phyloP scores from a whole-genome alignment of 2,329 filamentous ascomycete species.

The Fonsecaea pedrosoi region DNA sequence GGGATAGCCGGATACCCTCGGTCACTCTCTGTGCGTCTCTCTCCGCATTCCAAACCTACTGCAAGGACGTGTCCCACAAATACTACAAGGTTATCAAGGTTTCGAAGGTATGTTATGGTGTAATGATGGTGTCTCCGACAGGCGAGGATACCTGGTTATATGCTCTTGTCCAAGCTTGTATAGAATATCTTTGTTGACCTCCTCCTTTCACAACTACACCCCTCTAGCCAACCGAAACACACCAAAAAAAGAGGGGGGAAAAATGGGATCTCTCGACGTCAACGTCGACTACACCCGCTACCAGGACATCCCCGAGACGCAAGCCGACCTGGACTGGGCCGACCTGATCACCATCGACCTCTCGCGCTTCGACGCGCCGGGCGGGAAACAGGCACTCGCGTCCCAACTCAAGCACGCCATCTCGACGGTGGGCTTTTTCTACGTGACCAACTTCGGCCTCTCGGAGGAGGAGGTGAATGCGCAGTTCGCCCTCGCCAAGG shows the following conservation, averaged over 20 bases:
- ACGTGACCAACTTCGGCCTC: slow-evolving; percentile 66
- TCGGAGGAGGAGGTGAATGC: slow-evolving; percentile 63
- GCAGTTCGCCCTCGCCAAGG: slow-evolving; percentile 65
- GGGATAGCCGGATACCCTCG: slow-evolving; percentile 3
- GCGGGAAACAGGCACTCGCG: slow-evolving; percentile 60
- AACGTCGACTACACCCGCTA: slow-evolving; percentile 45
- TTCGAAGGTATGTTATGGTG: too few species aligned
- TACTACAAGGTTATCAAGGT: neutral
- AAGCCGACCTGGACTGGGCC: slow-evolving; percentile 27
- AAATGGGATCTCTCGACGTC: slow-evolving; percentile 3
- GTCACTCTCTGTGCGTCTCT: neutral
- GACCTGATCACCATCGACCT: slow-evolving; percentile 48
- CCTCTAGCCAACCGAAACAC: too few species aligned
- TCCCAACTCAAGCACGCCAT: slow-evolving; percentile 51
- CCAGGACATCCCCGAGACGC: slow-evolving; percentile 19
- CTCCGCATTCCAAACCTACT: neutral
- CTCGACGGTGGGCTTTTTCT: slow-evolving; percentile 58
- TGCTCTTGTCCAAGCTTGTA: neutral
- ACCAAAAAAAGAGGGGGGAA: too few species aligned
- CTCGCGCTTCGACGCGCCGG: slow-evolving; percentile 59
- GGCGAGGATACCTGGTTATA: neutral
- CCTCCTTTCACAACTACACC: too few species aligned
- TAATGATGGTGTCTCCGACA: neutral
- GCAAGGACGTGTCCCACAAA: neutral
- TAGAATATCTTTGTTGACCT: too few species aligned